Percentiles rank a stretch among this genome's conserved stretches.
These are phyloP conservation scores for Neofusicoccum ribis DNA, from an alignment of 2,329 filamentous ascomycete genomes.

Conservation along the genomic window DNA sequence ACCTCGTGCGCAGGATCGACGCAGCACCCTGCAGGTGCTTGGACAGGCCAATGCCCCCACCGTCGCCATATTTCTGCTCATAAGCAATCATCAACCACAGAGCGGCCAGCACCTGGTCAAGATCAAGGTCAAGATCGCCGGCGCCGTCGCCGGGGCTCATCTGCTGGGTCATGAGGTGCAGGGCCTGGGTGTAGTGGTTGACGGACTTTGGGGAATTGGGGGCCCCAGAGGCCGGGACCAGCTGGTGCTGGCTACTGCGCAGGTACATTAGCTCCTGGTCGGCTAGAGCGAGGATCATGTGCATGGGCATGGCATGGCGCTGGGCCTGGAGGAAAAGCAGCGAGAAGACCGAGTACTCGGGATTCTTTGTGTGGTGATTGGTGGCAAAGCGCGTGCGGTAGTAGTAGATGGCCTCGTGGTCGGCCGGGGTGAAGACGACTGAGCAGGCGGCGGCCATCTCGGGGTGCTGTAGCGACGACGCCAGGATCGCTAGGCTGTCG, in stretches of 20 bases:
- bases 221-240: background rate
- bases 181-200: constrained; percentile 30
- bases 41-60: constrained; percentile 30
- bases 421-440: constrained; percentile 30
- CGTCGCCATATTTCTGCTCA: constrained; percentile 42
- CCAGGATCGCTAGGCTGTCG: constrained; percentile 1
- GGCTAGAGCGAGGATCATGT: constrained; percentile 38
- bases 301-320: constrained; percentile 39
- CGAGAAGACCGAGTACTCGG: constrained; percentile 37
- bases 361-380: constrained; percentile 40
- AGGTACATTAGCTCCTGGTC: constrained; percentile 34
- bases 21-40: constrained; percentile 38
- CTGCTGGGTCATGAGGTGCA: constrained; percentile 34
- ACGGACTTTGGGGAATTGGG: constrained; percentile 7
- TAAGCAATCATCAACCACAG: constrained; percentile 42
- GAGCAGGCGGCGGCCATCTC: constrained; percentile 24
- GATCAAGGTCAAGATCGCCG: constrained; percentile 24
- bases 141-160: constrained; percentile 24
- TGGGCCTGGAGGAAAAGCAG: constrained; percentile 39
- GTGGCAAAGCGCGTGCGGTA: constrained; percentile 40
- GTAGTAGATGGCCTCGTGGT: constrained; percentile 40
- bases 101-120: constrained; percentile 34
- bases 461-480: background rate
- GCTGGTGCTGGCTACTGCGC: constrained; percentile 25
- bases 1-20: constrained; percentile 30